These are phyloP conservation scores for Xylariaceae sp. DNA, from an alignment of 2,329 filamentous ascomycete species.

Conservation along the genomic window DNA sequence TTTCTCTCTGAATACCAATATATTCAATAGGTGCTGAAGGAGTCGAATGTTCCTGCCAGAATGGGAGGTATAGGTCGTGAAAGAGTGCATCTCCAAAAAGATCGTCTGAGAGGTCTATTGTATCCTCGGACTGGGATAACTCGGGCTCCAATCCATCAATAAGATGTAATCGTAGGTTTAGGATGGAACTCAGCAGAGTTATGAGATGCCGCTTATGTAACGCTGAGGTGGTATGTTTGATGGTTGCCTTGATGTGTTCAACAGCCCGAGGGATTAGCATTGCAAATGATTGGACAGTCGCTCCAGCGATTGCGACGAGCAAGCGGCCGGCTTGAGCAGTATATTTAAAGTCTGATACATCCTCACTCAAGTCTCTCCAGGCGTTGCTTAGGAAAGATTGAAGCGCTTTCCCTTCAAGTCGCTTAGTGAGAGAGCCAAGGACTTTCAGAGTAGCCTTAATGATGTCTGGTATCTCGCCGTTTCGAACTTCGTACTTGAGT, in stretches of 20 bases:
- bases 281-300: slow-evolving; percentile 55
- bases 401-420: slow-evolving; percentile 52
- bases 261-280: slow-evolving; percentile 54
- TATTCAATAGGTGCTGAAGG: slow-evolving; percentile 29
- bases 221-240: slow-evolving; percentile 57
- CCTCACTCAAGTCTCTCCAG: slow-evolving; percentile 59
- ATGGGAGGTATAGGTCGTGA: slow-evolving; percentile 34
- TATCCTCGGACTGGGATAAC: neutral
- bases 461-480: slow-evolving; percentile 63
- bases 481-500: slow-evolving; percentile 68
- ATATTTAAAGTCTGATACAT: slow-evolving; percentile 60
- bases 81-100: slow-evolving; percentile 41
- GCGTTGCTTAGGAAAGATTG: slow-evolving; percentile 54
- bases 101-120: slow-evolving; percentile 32
- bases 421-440: slow-evolving; percentile 55
- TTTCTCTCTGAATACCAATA: slow-evolving; percentile 33
- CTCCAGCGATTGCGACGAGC: slow-evolving; percentile 56
- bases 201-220: slow-evolving; percentile 59
- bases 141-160: slow-evolving; percentile 23
- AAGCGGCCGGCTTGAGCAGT: slow-evolving; percentile 58
- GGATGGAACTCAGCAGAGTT: slow-evolving; percentile 56
- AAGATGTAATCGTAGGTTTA: slow-evolving; percentile 42
- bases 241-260: slow-evolving; percentile 54
- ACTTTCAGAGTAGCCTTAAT: slow-evolving; percentile 63
- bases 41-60: slow-evolving; percentile 34